Base-by-base conservation (phyloP, 768 basidiomycete genomes). In the Dioszegia aurantiaca region DNA sequence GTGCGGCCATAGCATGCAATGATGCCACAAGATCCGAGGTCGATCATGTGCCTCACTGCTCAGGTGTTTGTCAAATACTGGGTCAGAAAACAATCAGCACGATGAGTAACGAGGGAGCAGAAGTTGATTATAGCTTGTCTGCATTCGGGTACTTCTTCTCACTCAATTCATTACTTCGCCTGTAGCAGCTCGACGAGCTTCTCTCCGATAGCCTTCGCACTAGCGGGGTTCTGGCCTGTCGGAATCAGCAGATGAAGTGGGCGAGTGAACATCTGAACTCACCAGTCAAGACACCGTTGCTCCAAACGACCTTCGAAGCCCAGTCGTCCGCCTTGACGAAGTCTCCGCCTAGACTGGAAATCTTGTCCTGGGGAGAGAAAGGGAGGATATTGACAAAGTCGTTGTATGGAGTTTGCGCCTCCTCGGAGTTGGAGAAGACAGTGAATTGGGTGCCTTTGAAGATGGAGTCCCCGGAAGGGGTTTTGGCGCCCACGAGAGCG, bases 171-270 rank as follows among this genome's bases (percentile, higher is more conserved):
- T 33, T 17, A 57, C 49, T 21, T 27, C 37, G 19, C 28, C 17
- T 59, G 61, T 37, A 86, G 76, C 9, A 81, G 80, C 64, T 83
- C 79, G 63, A 84, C 79, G 62, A 87, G 77, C 23, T 80, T 83
- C 65, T 86, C 76, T 6, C 79, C 87, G 40, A 88, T 59, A 0
- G 79, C 78, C 42, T 73, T 78, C 33, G 87, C 85, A 8, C 83
- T 85, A 17, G 82, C 84, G 3, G 87, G 87, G 76, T 89, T 89
- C 73, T 87, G 87, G 8, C 87, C 88, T 21, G 87, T 86, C 14
- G 64, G 27, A 80, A 12, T 84, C 84, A 64, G 84, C 83, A 8
- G 82, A 80, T 14, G 83, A 81, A 23, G 86, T 83, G 61, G 84
- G 81, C 1, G 27, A 3, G 11, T 10, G n/a, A 17, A 52, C 39